Conservation (phyloP, 441 rosid genomes). For the California macrophylla region DNA sequence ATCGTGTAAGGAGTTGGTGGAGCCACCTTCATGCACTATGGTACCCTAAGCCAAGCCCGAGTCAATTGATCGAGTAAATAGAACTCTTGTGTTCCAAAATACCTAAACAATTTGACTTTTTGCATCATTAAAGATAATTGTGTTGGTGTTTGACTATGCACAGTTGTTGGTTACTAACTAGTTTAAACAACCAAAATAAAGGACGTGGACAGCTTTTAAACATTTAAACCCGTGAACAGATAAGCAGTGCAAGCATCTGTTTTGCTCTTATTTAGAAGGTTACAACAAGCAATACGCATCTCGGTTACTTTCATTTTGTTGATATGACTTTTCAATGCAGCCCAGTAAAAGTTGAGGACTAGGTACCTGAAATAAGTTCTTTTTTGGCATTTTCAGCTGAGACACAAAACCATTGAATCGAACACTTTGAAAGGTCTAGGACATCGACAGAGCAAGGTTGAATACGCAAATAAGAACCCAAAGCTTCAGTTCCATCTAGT, state of each 20-base stretch:
- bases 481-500: constrained; percentile 72
- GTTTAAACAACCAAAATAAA: neutral
- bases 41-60: no score
- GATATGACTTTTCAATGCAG: no score
- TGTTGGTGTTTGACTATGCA: no score
- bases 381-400: constrained; percentile 55
- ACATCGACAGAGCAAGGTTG: constrained; percentile 51
- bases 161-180: no score
- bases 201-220: no score
- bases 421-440: constrained; percentile 63
- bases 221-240: neutral
- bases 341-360: neutral
- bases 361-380: constrained; percentile 74
- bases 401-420: constrained; percentile 75
- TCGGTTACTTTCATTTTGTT: no score
- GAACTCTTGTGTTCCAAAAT: no score
- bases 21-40: no score
- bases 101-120: no score
- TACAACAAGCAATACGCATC: neutral
- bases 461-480: constrained; percentile 67
- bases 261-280: neutral
- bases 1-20: no score
- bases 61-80: no score
- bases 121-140: no score
- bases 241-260: neutral